These are phyloP conservation scores for Fusarium sp. DNA, from an alignment of 2,329 filamentous ascomycete genomes.

Conservation along the genomic window DNA sequence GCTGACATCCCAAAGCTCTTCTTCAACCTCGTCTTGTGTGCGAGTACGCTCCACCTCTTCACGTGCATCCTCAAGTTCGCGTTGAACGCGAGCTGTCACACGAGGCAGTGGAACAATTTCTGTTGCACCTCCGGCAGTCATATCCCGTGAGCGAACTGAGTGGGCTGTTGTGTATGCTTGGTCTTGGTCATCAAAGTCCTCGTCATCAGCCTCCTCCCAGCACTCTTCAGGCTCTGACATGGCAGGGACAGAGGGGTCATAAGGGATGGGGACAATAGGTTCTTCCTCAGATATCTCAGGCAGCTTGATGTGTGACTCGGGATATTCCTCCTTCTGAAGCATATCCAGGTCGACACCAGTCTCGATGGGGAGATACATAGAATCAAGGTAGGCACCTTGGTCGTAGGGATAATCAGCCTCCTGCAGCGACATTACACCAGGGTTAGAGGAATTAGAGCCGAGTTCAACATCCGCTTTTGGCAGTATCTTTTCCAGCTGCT, in stretches of 20 bases:
- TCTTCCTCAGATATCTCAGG: conserved; percentile 46
- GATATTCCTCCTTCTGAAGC: conserved; percentile 38
- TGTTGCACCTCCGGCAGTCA: conserved; percentile 61
- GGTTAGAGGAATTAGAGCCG: conserved; percentile 9
- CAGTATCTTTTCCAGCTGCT: conserved; percentile 46
- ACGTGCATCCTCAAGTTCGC: conserved; percentile 75
- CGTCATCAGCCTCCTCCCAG: conserved; percentile 83
- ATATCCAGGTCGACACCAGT: conserved; percentile 36
- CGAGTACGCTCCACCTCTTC: conserved; percentile 74
- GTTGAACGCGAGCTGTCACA: conserved; percentile 72
- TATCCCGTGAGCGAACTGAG: conserved; percentile 76
- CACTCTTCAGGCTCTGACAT: conserved; percentile 69
- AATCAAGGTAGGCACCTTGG: conserved; percentile 43
- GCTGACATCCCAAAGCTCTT: conserved; percentile 91
- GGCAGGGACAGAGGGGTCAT: conserved; percentile 37
- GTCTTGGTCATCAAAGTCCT: conserved; percentile 65
- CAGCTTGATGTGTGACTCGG: conserved; percentile 41
- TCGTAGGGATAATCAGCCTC: conserved; percentile 37
- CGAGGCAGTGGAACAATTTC: conserved; percentile 74
- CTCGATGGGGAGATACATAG: conserved; percentile 40
- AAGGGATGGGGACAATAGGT: conserved; percentile 29
- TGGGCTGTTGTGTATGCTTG: conserved; percentile 82
- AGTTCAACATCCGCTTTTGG: conserved; percentile 30
- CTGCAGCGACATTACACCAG: conserved; percentile 14
- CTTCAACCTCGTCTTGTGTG: conserved; percentile 80